A percentile compares a stretch with the other conserved stretches of the same genome.
Evolutionary conservation across 2,329 filamentous ascomycete species (phyloP).

Genomic region (Penicillium sp.): DNA sequence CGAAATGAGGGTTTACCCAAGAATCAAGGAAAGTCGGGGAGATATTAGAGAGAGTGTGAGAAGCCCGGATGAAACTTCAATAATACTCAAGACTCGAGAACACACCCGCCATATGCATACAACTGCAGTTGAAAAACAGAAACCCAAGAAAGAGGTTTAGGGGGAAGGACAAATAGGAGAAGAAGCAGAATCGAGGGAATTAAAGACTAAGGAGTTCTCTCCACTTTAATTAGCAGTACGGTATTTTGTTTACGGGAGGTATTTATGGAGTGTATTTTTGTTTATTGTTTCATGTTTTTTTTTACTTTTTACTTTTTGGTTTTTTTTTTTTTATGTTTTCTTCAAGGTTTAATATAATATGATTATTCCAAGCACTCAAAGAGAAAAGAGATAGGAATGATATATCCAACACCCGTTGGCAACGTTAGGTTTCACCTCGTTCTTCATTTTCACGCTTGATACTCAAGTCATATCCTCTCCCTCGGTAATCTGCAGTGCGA

Average conservation of each 20-base stretch:
- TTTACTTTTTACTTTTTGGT: too few relatives aligned
- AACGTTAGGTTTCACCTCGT: not conserved
- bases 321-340: not conserved
- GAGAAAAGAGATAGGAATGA: not conserved
- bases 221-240: slow-evolving; percentile 10
- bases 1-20: slow-evolving; percentile 10
- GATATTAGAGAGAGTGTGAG: slow-evolving; percentile 43
- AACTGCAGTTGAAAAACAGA: slow-evolving; percentile 3
- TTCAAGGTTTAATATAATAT: not conserved
- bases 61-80: slow-evolving; percentile 22
- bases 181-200: slow-evolving; percentile 10
- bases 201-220: slow-evolving; percentile 17
- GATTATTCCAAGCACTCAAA: not conserved
- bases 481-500: not conserved
- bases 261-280: not conserved
- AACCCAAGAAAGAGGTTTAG: slow-evolving; percentile 14
- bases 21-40: slow-evolving; percentile 17
- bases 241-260: not conserved
- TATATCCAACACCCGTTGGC: not conserved
- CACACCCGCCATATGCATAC: slow-evolving; percentile 5
- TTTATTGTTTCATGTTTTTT: slow-evolving; percentile 1
- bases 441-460: not conserved
- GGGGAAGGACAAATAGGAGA: slow-evolving; percentile 16
- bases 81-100: slow-evolving; percentile 8
- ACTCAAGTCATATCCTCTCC: not conserved